Evolutionary conservation across 169 alveolate genomes (phyloP).

Genomic region (Fabrea salina): DNA sequence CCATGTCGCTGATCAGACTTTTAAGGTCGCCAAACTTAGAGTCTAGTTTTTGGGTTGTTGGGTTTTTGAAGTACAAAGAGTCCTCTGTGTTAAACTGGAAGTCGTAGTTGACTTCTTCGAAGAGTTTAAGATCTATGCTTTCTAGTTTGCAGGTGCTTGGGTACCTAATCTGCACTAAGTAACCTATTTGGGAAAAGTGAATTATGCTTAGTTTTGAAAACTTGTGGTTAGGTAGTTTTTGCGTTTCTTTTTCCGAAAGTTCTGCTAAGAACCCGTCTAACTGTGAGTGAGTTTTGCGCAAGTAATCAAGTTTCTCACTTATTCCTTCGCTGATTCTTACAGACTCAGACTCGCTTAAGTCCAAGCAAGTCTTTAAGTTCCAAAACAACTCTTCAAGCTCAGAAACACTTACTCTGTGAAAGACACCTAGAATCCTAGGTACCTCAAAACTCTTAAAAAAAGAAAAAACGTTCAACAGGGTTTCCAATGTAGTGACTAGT

Average conservation of each 20-base stretch:
- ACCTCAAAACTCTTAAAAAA: not conserved
- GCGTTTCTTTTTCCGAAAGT: not conserved
- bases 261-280: not conserved
- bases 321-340: not conserved
- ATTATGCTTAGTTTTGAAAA: not conserved
- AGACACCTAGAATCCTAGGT: no score
- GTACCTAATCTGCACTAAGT: not conserved
- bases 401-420: no score
- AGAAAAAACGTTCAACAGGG: not conserved
- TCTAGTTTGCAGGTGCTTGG: not conserved
- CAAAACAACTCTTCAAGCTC: no score
- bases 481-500: not conserved
- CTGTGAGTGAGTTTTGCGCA: not conserved
- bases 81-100: constrained; percentile 5
- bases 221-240: not conserved
- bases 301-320: not conserved
- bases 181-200: not conserved
- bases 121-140: not conserved
- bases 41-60: not conserved
- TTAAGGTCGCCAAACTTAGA: not conserved
- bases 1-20: not conserved
- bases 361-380: constrained; percentile 1
- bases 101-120: not conserved
- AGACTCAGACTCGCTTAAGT: not conserved
- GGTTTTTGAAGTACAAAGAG: not conserved